These are phyloP conservation scores for Stereocaulon alpinum DNA, from an alignment of 495 filamentous ascomycete genomes.

Conservation along the genomic window DNA sequence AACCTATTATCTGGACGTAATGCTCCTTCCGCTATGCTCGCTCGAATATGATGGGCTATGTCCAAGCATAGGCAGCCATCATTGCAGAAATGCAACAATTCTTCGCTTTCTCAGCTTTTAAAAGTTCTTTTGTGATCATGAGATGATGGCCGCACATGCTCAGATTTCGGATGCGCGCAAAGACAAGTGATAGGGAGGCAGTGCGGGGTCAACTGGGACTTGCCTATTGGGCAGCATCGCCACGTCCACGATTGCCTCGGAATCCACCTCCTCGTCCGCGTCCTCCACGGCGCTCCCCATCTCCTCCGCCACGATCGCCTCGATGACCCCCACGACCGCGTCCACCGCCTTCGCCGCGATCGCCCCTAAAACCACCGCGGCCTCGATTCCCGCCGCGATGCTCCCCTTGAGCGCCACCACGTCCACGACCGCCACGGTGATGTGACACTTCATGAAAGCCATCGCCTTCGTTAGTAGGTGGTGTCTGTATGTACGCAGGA, in stretches of 20 bases:
- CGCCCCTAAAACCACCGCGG: conserved; percentile 41
- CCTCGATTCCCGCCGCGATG: conserved; percentile 48
- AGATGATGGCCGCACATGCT: neutral
- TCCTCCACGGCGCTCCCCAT: conserved; percentile 24
- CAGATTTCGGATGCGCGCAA: neutral
- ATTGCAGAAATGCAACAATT: neutral
- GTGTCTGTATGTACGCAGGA: conserved; percentile 28
- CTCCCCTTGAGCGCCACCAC: conserved; percentile 39
- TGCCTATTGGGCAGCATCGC: conserved; percentile 16
- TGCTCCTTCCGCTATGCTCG: conserved; percentile 17
- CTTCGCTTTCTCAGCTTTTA: neutral
- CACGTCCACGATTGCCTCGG: conserved; percentile 17
- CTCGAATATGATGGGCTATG: conserved; percentile 6
- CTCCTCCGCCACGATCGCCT: conserved; percentile 55
- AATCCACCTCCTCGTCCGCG: conserved; percentile 20
- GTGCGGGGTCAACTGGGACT: conserved; percentile 1
- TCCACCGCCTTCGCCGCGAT: conserved; percentile 30
- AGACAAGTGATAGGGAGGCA: neutral
- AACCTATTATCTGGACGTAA: conserved; percentile 11
- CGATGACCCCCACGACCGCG: conserved; percentile 69
- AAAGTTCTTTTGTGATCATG: neutral
- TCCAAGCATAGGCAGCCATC: conserved; percentile 6
- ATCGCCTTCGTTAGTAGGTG: conserved; percentile 37
- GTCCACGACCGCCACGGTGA: conserved; percentile 36
- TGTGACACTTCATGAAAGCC: conserved; percentile 64